Evolutionary conservation across 1,139 yeast genomes (phyloP), one percentile per base, ranked within the genome.

Genomic region (Taiozyma sp.): DNA sequence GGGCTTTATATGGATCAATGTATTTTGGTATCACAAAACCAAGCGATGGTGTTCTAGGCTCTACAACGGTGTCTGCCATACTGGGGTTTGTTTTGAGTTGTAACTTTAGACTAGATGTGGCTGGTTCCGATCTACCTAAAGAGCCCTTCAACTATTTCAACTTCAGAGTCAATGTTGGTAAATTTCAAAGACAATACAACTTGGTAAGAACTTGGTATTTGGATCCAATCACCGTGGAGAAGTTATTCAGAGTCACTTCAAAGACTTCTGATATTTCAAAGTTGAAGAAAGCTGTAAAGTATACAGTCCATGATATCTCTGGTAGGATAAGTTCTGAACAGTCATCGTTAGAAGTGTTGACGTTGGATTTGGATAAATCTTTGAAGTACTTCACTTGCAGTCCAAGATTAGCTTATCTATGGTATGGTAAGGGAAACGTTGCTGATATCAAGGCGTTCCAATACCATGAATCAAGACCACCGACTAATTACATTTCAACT

Each of bases 101-200:
- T 43, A 79, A 84, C 54, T 74, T 85, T 51, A 77, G 96, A 52
- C 66, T 92, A 43, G 77, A 86, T 43, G 71, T 83, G n/a, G 85
- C 89, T 2, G 87, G 87, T 32, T 82, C 90, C 56, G 88, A 84
- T 56, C 83, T 86, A 3, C 92, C 96, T 0, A 91, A 90, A 64
- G 98, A 92, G 64, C 92, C 96, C 0, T 84, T 86, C 65, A 96
- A 89, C 60, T 83, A 83, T 52, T 86, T 83, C 51, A 78, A 77
- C 53, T 83, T 83, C 58, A 73, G 80, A 75, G 59, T 83, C 55
- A 75, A 83, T 48, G 68, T 83, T 48, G 84, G 87, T 3, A 80
- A 79, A 56, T 87, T 87, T 63, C 95, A 88, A 64, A 86, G 81
- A 65, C 87, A 85, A 56, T 77, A 77, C 59, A 80, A 81, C 58